These are phyloP conservation scores for Kodamaea suecica DNA, from an alignment of 1,139 yeast species.

Conservation along the genomic window DNA sequence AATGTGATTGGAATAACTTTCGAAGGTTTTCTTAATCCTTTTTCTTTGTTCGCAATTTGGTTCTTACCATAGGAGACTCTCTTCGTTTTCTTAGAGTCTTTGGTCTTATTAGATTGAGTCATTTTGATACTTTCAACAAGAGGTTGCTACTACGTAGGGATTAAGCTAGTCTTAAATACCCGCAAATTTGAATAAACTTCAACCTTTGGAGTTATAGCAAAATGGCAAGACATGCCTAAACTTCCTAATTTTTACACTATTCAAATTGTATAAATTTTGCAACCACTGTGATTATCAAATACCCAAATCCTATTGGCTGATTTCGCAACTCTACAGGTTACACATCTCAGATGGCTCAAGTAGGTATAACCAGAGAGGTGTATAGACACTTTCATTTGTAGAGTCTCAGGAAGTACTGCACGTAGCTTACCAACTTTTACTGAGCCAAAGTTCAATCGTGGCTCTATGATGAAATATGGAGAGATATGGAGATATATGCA, in stretches of 20 bases:
- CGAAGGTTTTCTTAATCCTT: constrained; percentile 6
- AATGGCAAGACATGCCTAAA: too few species aligned
- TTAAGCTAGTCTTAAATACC: constrained; percentile 1
- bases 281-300: constrained; percentile 6
- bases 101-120: neutral
- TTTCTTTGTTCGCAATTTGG: neutral
- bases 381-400: too few species aligned
- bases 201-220: constrained; percentile 9
- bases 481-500: too few species aligned
- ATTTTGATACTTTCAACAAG: neutral
- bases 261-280: constrained; percentile 3
- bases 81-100: neutral
- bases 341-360: neutral
- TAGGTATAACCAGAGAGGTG: constrained; percentile 5
- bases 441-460: too few species aligned
- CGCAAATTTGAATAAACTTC: neutral
- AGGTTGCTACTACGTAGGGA: neutral
- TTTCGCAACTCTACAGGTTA: constrained; percentile 3
- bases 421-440: too few species aligned
- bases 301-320: constrained; percentile 5
- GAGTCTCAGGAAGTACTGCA: too few species aligned
- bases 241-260: too few species aligned
- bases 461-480: too few species aligned
- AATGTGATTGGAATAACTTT: constrained; percentile 38
- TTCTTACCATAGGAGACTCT: neutral